phyloP scores from a whole-genome alignment of 805 yeast species.

The Saccharomyces kudriavzevii region DNA sequence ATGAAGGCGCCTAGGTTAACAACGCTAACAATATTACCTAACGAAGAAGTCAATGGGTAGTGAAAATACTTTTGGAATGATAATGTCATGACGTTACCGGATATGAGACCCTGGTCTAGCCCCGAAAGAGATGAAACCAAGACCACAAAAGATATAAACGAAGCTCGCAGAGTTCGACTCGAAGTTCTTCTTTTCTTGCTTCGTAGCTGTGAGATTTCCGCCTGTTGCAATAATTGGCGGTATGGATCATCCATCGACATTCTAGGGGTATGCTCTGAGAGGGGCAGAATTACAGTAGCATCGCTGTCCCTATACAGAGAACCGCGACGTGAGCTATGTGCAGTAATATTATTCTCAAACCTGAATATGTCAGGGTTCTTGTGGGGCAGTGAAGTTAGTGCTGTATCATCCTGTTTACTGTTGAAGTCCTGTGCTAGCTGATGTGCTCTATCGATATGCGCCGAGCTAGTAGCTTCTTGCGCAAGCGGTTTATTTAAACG shows the following conservation, averaged over 20 bases:
- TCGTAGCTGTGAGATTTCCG: background rate
- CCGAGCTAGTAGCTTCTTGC: background rate
- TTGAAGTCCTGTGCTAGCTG: slow-evolving; percentile 7
- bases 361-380: slow-evolving; percentile 13
- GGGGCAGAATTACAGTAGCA: slow-evolving; percentile 3
- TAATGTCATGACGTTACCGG: slow-evolving; percentile 71
- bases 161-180: slow-evolving; percentile 26
- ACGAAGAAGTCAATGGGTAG: slow-evolving; percentile 62
- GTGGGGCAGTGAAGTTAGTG: slow-evolving; percentile 10
- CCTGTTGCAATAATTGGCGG: background rate
- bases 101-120: slow-evolving; percentile 84
- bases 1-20: slow-evolving; percentile 81
- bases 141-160: slow-evolving; percentile 35
- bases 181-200: background rate
- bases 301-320: slow-evolving; percentile 11
- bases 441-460: background rate
- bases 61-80: slow-evolving; percentile 63
- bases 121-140: slow-evolving; percentile 61
- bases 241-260: background rate
- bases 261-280: background rate
- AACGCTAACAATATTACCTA: slow-evolving; percentile 84
- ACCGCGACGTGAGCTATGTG: slow-evolving; percentile 3
- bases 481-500: background rate
- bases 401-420: slow-evolving; percentile 6
- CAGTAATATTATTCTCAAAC: slow-evolving; percentile 4